Evolutionary conservation across 495 filamentous ascomycete species (phyloP).

Genomic region (Chlorociboria aeruginascens): DNA sequence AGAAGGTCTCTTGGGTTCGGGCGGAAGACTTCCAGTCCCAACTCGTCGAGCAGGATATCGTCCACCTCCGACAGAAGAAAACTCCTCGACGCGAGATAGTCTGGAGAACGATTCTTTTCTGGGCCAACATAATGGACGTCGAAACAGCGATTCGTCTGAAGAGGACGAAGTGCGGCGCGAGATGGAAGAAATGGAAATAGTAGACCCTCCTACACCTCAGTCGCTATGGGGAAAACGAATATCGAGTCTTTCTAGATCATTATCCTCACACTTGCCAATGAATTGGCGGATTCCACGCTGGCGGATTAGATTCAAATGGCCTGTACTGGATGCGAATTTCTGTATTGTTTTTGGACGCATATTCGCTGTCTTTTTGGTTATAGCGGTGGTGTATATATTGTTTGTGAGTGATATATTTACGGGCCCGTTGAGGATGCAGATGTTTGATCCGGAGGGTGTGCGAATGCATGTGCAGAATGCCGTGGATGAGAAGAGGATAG

Average conservation of each 20-base stretch:
- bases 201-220: conserved; percentile 45
- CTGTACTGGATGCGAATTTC: conserved; percentile 16
- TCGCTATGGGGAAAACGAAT: conserved; percentile 40
- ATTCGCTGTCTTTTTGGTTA: conserved; percentile 60
- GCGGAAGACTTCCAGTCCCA: conserved; percentile 53
- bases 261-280: conserved; percentile 21
- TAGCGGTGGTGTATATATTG: conserved; percentile 66
- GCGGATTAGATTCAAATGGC: conserved; percentile 18
- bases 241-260: conserved; percentile 30
- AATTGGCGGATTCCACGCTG: conserved; percentile 12
- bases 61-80: conserved; percentile 15
- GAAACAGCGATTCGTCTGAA: conserved; percentile 28
- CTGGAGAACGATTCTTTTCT: conserved; percentile 11
- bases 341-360: conserved; percentile 58
- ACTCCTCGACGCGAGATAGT: conserved; percentile 39
- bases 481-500: conserved; percentile 54
- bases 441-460: conserved; percentile 57
- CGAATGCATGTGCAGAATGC: conserved; percentile 56
- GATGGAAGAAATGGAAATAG: conserved; percentile 82
- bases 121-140: conserved; percentile 4
- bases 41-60: conserved; percentile 49
- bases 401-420: conserved; percentile 74
- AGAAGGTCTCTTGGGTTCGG: conserved; percentile 18
- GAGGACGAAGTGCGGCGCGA: conserved; percentile 58
- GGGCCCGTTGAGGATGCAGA: conserved; percentile 38